These are phyloP conservation scores for Jatropha podagrica DNA, from an alignment of 441 rosid species.

Conservation along the genomic window DNA sequence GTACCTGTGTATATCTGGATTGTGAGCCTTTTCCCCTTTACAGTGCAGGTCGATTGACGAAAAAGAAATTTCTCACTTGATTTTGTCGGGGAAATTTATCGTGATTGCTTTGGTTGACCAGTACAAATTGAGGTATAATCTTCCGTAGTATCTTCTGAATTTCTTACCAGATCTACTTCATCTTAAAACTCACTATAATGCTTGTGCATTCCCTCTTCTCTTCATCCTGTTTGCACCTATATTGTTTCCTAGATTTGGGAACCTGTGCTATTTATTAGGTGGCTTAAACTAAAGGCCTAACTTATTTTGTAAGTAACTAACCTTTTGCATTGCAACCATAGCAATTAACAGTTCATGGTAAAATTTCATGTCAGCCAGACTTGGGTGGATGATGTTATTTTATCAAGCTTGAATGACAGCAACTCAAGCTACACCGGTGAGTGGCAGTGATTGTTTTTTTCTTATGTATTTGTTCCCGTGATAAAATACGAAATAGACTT, in stretches of 20 bases:
- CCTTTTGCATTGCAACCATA: background rate
- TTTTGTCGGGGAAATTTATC: conserved; percentile 74
- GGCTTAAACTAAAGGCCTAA: background rate
- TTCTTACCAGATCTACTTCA: background rate
- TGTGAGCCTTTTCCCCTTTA: conserved; percentile 40
- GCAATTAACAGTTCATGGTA: conserved; percentile 10
- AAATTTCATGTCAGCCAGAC: conserved; percentile 43
- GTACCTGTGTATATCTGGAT: conserved; percentile 15
- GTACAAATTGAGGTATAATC: conserved; percentile 66
- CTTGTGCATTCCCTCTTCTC: background rate
- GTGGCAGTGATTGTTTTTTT: conserved; percentile 9
- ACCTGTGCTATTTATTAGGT: background rate
- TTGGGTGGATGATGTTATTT: conserved; percentile 62
- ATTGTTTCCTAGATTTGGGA: background rate
- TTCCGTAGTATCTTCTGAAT: conserved; percentile 18
- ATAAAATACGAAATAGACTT: background rate
- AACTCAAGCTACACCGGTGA: conserved; percentile 70
- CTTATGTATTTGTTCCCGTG: conserved; percentile 9
- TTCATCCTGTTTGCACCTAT: background rate
- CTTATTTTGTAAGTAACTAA: conserved; percentile 3
- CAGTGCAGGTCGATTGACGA: conserved; percentile 87
- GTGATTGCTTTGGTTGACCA: conserved; percentile 93
- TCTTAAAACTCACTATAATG: background rate
- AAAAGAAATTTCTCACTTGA: conserved; percentile 63
- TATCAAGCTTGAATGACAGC: conserved; percentile 43